Percentiles rank a stretch among this genome's conserved stretches.
Evolutionary conservation across 768 basidiomycete genomes (phyloP).

Genomic region (Neoboletus subvelutipes): DNA sequence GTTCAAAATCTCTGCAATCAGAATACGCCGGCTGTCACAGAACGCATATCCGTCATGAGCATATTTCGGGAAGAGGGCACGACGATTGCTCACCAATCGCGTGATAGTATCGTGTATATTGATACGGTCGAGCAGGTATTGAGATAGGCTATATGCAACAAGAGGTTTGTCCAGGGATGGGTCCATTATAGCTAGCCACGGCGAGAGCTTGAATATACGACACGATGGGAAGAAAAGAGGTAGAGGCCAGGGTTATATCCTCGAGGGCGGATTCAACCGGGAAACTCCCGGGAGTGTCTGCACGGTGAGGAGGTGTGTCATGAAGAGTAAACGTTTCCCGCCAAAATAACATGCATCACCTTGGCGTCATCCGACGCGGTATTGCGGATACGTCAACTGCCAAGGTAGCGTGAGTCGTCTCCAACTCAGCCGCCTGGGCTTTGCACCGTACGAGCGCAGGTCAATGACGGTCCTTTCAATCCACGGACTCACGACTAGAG

Average conservation of each 20-base stretch:
- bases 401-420: not conserved
- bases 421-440: not conserved
- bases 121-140: conserved; percentile 26
- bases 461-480: not conserved
- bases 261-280: conserved; percentile 9
- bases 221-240: not conserved
- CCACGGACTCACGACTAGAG: not conserved
- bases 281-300: not conserved
- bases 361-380: not conserved
- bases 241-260: conserved; percentile 8
- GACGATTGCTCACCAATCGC: conserved; percentile 20
- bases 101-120: conserved; percentile 31
- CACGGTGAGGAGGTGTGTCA: conserved; percentile 5
- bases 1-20: conserved; percentile 28
- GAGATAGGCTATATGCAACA: conserved; percentile 16
- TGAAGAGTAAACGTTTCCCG: conserved; percentile 3
- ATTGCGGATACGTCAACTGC: conserved; percentile 16
- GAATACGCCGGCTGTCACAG: conserved; percentile 21
- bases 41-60: not conserved
- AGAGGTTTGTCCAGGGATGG: conserved; percentile 6
- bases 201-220: not conserved
- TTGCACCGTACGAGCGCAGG: not conserved
- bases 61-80: not conserved
- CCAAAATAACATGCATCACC: not conserved
- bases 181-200: conserved; percentile 6